Percentiles rank a stretch among this genome's conserved stretches.
These are phyloP conservation scores for Termitomyces sp. DNA, from an alignment of 768 basidiomycete species.

Conservation along the genomic window DNA sequence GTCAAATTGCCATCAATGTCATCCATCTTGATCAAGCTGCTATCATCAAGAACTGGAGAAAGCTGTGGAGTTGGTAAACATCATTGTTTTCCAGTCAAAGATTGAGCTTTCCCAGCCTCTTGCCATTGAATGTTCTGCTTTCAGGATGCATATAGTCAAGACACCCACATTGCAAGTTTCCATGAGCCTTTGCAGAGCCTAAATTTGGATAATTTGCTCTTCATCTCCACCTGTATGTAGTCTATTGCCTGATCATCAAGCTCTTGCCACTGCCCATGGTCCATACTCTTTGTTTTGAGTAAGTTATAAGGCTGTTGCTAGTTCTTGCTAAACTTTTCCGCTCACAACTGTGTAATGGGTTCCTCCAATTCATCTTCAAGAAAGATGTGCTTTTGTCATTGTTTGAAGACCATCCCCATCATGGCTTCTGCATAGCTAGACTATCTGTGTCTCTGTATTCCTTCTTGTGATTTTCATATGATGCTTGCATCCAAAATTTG, in stretches of 20 bases:
- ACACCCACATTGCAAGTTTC: neutral
- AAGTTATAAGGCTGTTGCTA: neutral
- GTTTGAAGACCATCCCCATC: neutral
- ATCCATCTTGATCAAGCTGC: neutral
- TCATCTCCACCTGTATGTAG: neutral
- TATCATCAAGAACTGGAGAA: neutral
- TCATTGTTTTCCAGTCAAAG: neutral
- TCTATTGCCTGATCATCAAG: neutral
- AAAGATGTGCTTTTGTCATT: neutral
- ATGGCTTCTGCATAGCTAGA: neutral
- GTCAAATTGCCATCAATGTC: neutral
- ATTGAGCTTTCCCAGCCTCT: neutral
- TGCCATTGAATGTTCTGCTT: neutral
- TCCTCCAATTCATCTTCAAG: neutral
- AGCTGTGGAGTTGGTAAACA: neutral
- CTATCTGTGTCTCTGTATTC: neutral
- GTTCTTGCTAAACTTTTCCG: neutral
- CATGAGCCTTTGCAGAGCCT: neutral
- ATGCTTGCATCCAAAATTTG: neutral
- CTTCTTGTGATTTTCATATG: neutral
- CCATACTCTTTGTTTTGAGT: neutral
- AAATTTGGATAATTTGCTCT: neutral
- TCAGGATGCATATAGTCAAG: neutral
- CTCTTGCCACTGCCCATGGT: neutral
- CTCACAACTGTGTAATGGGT: neutral